Evolutionary conservation across 2,329 filamentous ascomycete species (phyloP).

Genomic region (Elsinoe arachidis): DNA sequence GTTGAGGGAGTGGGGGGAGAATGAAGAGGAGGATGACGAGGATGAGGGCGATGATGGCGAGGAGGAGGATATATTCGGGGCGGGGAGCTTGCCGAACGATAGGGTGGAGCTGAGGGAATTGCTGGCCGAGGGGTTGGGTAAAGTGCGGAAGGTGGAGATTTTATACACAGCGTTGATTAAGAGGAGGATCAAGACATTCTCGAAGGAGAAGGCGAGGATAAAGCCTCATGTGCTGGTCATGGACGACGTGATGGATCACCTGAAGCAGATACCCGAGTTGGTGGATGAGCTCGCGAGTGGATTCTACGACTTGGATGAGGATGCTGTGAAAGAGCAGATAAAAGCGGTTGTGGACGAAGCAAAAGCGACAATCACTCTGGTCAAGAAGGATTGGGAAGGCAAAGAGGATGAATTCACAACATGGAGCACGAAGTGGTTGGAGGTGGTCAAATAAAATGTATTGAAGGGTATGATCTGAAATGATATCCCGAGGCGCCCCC

Average conservation of each 20-base stretch:
- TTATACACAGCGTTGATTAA: slow-evolving; percentile 64
- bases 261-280: slow-evolving; percentile 55
- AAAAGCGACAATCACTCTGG: slow-evolving; percentile 46
- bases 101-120: slow-evolving; percentile 59
- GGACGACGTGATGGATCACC: slow-evolving; percentile 49
- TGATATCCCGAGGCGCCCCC: slow-evolving; percentile 13
- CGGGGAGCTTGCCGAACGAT: slow-evolving; percentile 53
- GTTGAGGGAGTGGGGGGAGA: slow-evolving; percentile 68
- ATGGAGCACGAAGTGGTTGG: slow-evolving; percentile 57
- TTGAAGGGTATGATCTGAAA: background rate
- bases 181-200: slow-evolving; percentile 54
- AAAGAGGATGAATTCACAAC: slow-evolving; percentile 66
- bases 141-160: slow-evolving; percentile 57
- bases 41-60: slow-evolving; percentile 41
- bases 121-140: slow-evolving; percentile 55
- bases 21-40: slow-evolving; percentile 29
- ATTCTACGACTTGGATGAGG: slow-evolving; percentile 61
- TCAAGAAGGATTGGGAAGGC: slow-evolving; percentile 54
- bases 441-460: slow-evolving; percentile 21
- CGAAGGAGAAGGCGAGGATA: slow-evolving; percentile 32
- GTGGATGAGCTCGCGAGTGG: slow-evolving; percentile 62
- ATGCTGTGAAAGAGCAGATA: slow-evolving; percentile 51
- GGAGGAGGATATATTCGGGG: slow-evolving; percentile 60
- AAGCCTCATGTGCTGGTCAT: slow-evolving; percentile 26
- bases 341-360: slow-evolving; percentile 54